Percentiles rank a stretch among this genome's conserved stretches.
phyloP scores from a whole-genome alignment of 2,329 filamentous ascomycete species.

The Botrytis aclada region DNA sequence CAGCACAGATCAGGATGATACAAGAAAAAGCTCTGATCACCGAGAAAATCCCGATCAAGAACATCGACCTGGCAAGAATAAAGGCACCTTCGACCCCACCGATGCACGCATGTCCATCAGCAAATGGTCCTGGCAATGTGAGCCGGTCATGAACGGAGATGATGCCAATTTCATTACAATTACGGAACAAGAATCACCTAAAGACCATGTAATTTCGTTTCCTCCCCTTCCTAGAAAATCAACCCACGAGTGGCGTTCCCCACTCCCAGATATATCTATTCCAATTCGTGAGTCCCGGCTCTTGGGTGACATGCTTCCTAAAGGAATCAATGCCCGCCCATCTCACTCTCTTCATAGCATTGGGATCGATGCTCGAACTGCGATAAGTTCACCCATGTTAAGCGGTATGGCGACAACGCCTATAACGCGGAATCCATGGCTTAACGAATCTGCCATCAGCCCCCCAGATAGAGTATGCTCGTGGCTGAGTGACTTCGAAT shows the following conservation, averaged over 20 bases:
- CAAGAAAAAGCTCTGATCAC: background rate
- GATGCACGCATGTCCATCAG: constrained; percentile 29
- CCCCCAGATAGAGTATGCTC: constrained; percentile 18
- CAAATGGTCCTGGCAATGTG: constrained; percentile 27
- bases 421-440: background rate
- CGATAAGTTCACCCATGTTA: background rate
- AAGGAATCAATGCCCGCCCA: background rate
- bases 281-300: background rate
- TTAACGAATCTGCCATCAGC: background rate
- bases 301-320: background rate
- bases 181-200: constrained; percentile 18
- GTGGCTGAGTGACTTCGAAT: background rate
- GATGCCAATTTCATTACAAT: background rate
- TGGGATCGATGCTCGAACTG: constrained; percentile 27
- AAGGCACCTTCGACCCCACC: constrained; percentile 27
- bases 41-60: background rate
- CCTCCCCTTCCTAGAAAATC: constrained; percentile 31
- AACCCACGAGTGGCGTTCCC: constrained; percentile 33
- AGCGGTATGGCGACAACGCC: constrained; percentile 1
- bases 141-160: constrained; percentile 18
- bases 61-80: constrained; percentile 8
- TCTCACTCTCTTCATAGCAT: constrained; percentile 28
- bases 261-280: constrained; percentile 30
- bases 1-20: background rate
- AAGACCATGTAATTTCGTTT: constrained; percentile 30